Conservation (phyloP, 2,329 filamentous ascomycete genomes). For the Arthroderma uncinatum region DNA sequence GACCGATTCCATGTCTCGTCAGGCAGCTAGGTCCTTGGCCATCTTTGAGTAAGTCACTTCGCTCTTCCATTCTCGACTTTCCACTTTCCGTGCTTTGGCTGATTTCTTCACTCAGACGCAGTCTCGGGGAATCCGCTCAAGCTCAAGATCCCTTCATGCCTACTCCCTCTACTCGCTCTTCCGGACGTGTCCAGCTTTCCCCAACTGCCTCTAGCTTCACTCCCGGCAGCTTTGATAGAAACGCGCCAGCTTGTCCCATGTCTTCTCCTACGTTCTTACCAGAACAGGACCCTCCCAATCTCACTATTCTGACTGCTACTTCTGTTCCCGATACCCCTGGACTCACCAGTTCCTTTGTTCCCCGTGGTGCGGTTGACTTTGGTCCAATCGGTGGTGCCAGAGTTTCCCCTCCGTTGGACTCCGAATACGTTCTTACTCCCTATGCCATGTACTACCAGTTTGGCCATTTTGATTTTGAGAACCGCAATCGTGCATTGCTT, state of each 20-base stretch:
- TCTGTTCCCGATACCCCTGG: conserved; percentile 16
- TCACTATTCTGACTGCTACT: conserved; percentile 17
- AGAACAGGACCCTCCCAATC: conserved; percentile 8
- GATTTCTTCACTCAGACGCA: not conserved
- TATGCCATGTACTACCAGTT: conserved; percentile 11
- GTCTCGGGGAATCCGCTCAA: conserved; percentile 11
- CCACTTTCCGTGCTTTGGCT: conserved; percentile 4
- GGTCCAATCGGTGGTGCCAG: conserved; percentile 19
- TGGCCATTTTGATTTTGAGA: conserved; percentile 20
- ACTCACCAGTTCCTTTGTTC: conserved; percentile 11
- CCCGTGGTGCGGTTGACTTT: conserved; percentile 15
- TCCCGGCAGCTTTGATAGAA: conserved; percentile 32
- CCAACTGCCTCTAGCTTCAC: conserved; percentile 54
- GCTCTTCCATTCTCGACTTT: not conserved
- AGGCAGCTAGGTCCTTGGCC: no score
- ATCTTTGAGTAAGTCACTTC: not conserved
- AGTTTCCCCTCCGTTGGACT: conserved; percentile 7
- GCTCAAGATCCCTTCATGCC: conserved; percentile 24
- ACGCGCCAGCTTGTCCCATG: conserved; percentile 8
- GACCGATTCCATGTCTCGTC: no score
- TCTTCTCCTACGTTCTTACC: conserved; percentile 6
- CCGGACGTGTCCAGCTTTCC: conserved; percentile 40
- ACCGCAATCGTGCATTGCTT: conserved; percentile 23
- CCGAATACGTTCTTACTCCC: conserved; percentile 3
- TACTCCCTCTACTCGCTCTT: conserved; percentile 12